A percentile compares a stretch with the other conserved stretches of the same genome.
Evolutionary conservation across 2,329 filamentous ascomycete genomes (phyloP).

Genomic region (Alternaria triticimaculans): DNA sequence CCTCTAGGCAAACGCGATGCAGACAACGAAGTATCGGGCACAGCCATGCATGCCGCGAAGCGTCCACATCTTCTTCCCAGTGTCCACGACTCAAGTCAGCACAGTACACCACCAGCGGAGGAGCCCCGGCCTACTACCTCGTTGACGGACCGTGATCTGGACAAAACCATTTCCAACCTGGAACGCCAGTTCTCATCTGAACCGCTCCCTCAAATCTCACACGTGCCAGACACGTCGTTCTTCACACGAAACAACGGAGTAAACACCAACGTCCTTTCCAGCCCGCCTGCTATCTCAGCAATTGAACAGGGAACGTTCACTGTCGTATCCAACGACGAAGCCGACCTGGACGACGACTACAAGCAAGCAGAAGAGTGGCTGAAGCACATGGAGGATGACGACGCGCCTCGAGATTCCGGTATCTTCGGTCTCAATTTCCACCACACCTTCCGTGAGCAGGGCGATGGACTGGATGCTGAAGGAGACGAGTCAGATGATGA

Average conservation of each 20-base stretch:
- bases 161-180: not conserved
- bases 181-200: not conserved
- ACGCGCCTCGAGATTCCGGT: conserved; percentile 2
- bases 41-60: not conserved
- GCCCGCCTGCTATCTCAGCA: not conserved
- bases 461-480: not conserved
- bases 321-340: conserved; percentile 1
- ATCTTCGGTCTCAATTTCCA: conserved; percentile 12
- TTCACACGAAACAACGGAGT: not conserved
- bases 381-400: not conserved
- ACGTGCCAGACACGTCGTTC: not conserved
- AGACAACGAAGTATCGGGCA: not conserved
- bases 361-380: conserved; percentile 10
- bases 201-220: not conserved
- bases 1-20: conserved; percentile 5
- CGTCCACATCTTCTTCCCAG: not conserved
- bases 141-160: not conserved
- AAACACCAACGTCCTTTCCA: not conserved
- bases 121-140: not conserved
- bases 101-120: not conserved
- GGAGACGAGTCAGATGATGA: not conserved
- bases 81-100: too few relatives aligned
- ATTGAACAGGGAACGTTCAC: conserved; percentile 5
- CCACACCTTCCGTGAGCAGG: not conserved
- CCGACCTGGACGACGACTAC: conserved; percentile 8